Conservation (phyloP, 305 asterid genomes). For the Fraxinus paxiana region DNA sequence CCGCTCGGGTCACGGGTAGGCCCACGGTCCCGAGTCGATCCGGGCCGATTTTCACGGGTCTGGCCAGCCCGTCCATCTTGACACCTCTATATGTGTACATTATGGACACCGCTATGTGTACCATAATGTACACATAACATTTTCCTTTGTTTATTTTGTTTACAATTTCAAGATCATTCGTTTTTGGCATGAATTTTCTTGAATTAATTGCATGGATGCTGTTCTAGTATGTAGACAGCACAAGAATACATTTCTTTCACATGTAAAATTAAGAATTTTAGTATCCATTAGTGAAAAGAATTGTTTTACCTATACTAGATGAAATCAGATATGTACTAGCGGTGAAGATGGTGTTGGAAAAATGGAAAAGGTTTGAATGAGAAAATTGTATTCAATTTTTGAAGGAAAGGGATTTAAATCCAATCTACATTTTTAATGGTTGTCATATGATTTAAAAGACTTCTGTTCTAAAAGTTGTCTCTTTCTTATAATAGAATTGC, state of each 20-base stretch:
- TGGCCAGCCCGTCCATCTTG: too few relatives aligned
- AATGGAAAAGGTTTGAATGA: not conserved
- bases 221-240: conserved; percentile 13
- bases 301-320: not conserved
- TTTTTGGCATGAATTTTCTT: conserved; percentile 27
- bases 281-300: not conserved
- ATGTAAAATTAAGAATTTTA: conserved; percentile 16
- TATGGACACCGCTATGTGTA: too few relatives aligned
- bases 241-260: conserved; percentile 28
- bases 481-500: not conserved
- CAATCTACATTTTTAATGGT: not conserved
- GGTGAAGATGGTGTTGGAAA: not conserved
- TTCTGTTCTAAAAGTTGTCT: not conserved
- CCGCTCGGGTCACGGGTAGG: too few relatives aligned
- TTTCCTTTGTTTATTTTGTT: not conserved
- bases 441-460: not conserved
- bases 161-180: conserved; percentile 18
- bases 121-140: too few relatives aligned
- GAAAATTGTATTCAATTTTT: not conserved
- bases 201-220: conserved; percentile 37
- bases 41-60: too few relatives aligned
- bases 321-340: not conserved
- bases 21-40: too few relatives aligned
- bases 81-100: too few relatives aligned
- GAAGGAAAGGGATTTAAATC: not conserved